Conservation (phyloP, 1,139 yeast genomes). For the Scheffersomyces cryptocercus region DNA sequence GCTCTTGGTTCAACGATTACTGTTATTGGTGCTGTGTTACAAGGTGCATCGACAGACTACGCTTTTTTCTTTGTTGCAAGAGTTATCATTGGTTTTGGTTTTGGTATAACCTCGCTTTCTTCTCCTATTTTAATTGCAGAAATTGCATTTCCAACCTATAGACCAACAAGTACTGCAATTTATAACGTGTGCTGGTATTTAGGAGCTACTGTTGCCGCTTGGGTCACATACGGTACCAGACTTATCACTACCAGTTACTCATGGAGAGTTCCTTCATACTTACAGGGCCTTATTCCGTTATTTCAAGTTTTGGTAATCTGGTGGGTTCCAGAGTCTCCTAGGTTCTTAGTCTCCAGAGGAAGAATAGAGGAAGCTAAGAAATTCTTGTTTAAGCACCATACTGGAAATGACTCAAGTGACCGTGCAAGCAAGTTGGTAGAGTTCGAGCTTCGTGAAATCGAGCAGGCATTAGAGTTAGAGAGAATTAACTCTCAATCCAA, state of each 20-base stretch:
- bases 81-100: slow-evolving; percentile 45
- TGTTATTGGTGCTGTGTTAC: slow-evolving; percentile 28
- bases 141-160: slow-evolving; percentile 47
- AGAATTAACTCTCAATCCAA: slow-evolving; percentile 22
- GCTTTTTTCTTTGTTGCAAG: slow-evolving; percentile 39
- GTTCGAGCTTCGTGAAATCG: slow-evolving; percentile 48
- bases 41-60: slow-evolving; percentile 40
- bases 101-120: slow-evolving; percentile 34
- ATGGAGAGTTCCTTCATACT: slow-evolving; percentile 50
- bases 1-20: slow-evolving; percentile 11
- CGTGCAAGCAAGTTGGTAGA: slow-evolving; percentile 38
- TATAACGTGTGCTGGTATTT: slow-evolving; percentile 46
- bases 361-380: slow-evolving; percentile 33
- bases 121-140: slow-evolving; percentile 45
- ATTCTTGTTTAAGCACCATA: slow-evolving; percentile 40
- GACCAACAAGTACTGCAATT: slow-evolving; percentile 46
- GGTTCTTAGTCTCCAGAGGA: slow-evolving; percentile 41
- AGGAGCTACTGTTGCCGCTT: slow-evolving; percentile 58
- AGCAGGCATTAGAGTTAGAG: slow-evolving; percentile 38
- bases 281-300: slow-evolving; percentile 42
- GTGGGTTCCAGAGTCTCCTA: slow-evolving; percentile 50
- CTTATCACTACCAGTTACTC: slow-evolving; percentile 27
- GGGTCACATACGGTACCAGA: slow-evolving; percentile 53
- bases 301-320: slow-evolving; percentile 26
- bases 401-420: slow-evolving; percentile 33